These are phyloP conservation scores for Colletotrichum spinosum DNA, from an alignment of 2,329 filamentous ascomycete species.

Conservation along the genomic window DNA sequence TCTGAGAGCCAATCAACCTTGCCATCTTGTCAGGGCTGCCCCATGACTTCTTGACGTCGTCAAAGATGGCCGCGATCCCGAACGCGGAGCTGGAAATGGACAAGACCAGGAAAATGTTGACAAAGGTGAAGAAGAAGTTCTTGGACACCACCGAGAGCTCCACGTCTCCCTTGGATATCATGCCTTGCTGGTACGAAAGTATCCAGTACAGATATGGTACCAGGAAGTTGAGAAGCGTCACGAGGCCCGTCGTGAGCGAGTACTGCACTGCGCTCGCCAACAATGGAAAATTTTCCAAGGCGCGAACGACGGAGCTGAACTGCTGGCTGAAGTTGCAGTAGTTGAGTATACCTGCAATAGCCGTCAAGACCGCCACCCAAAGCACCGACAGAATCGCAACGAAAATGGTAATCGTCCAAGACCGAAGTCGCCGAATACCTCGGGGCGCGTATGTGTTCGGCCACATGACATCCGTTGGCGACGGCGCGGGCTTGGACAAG, in stretches of 20 bases:
- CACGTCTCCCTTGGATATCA: slow-evolving; percentile 94
- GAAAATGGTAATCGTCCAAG: slow-evolving; percentile 86
- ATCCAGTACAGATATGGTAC: slow-evolving; percentile 97
- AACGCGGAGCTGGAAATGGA: slow-evolving; percentile 88
- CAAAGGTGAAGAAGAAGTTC: slow-evolving; percentile 99
- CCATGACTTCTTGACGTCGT: slow-evolving; percentile 78
- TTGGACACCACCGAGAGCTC: slow-evolving; percentile 96
- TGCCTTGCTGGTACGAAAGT: slow-evolving; percentile 90
- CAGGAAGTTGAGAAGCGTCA: slow-evolving; percentile 88
- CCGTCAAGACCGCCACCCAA: slow-evolving; percentile 86
- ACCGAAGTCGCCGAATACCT: slow-evolving; percentile 77
- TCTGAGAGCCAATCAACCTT: slow-evolving; percentile 77
- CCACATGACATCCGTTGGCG: slow-evolving; percentile 95
- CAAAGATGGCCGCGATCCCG: slow-evolving; percentile 81
- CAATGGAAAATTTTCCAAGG: slow-evolving; percentile 76
- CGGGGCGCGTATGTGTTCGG: slow-evolving; percentile 88
- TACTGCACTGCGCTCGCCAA: slow-evolving; percentile 79
- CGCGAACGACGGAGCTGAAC: slow-evolving; percentile 75
- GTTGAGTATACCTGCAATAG: slow-evolving; percentile 83
- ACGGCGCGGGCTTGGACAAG: slow-evolving; percentile 85
- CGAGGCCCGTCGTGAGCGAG: slow-evolving; percentile 84
- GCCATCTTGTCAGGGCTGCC: slow-evolving; percentile 85
- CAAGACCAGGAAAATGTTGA: slow-evolving; percentile 98
- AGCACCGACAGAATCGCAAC: slow-evolving; percentile 87
- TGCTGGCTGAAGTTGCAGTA: slow-evolving; percentile 82